Evolutionary conservation across 306 rosid species (phyloP).

Genomic region (Malus orientalis): DNA sequence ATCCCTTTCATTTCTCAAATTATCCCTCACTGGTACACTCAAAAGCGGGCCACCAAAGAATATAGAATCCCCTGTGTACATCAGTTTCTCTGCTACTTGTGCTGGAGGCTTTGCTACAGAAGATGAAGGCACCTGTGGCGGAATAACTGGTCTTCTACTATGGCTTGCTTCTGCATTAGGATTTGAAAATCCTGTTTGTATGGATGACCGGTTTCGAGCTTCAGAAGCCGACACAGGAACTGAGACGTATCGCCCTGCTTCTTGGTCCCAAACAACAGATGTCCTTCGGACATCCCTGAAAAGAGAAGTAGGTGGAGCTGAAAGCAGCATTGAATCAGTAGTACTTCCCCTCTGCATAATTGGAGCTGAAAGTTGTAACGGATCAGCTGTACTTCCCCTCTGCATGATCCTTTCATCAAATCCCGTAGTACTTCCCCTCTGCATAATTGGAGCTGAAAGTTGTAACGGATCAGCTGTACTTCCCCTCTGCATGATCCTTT

Average conservation of each 20-base stretch:
- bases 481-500: slow-evolving; percentile 50
- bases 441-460: slow-evolving; percentile 49
- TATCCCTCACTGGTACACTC: slow-evolving; percentile 62
- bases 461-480: slow-evolving; percentile 44
- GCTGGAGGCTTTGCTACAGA: slow-evolving; percentile 43
- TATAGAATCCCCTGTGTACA: slow-evolving; percentile 88
- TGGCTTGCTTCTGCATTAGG: slow-evolving; percentile 44
- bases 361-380: slow-evolving; percentile 54
- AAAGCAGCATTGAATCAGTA: slow-evolving; percentile 56
- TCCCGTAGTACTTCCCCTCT: slow-evolving; percentile 44
- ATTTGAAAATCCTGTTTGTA: slow-evolving; percentile 45
- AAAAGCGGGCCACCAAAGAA: slow-evolving; percentile 88
- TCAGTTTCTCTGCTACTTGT: slow-evolving; percentile 61
- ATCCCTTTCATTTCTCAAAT: slow-evolving; percentile 48
- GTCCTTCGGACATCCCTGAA: slow-evolving; percentile 82
- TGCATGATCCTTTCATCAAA: slow-evolving; percentile 63
- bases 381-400: slow-evolving; percentile 47
- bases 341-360: slow-evolving; percentile 36
- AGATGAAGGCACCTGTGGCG: slow-evolving; percentile 44
- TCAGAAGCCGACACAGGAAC: slow-evolving; percentile 76
- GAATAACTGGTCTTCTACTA: slow-evolving; percentile 44
- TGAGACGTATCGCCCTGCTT: slow-evolving; percentile 94
- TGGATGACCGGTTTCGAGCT: slow-evolving; percentile 51
- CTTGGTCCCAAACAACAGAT: slow-evolving; percentile 99
- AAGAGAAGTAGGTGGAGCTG: slow-evolving; percentile 64